Evolutionary conservation across 345 rosid species (phyloP), one percentile per base, ranked within the genome.

Genomic region (Hibiscus mutabilis): DNA sequence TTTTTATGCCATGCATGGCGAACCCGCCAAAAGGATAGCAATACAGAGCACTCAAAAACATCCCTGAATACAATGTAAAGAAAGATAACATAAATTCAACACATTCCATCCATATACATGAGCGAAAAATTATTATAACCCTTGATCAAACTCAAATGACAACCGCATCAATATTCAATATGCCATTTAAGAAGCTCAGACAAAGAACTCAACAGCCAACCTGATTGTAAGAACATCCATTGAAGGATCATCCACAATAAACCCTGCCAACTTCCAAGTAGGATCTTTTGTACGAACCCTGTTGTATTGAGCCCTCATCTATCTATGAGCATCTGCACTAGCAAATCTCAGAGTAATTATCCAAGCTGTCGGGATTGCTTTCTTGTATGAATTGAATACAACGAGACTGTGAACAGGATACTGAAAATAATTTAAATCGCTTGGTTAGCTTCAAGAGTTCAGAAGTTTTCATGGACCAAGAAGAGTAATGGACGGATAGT

Each of bases 351-450:
- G 93, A 49, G 90, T 82, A 74, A 92, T 85, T 63, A 95, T 81
- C 97, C 99, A 95, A 75, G 99, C 97, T 33, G 92, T 93, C 37
- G 97, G 99, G 79, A 95, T 89, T 77, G 92, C 97, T 81, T 90
- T 95, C 77, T 90, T 95, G 74, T 90, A 93, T 1, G 93, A 84
- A 85, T 95, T 79, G 87, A 95, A 95, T 51, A 92, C 97, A 53
- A 90, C 66, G 16, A 95, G 84, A 78, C 96, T 92, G 75, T 92
- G 91, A 65, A 92, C 76, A 75, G 99, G 96, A 89, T 86, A 86
- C 99, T 95, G 78, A 69, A 77, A 73, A 60, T 35, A 71, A 70
- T 57, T n/a, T n/a, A n/a, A n/a, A n/a, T n/a, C n/a, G n/a, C n/a
- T n/a, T n/a, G n/a, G n/a, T n/a, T n/a, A n/a, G n/a, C n/a, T n/a